Percentiles rank a stretch among this genome's conserved stretches.
Evolutionary conservation across 2,329 filamentous ascomycete genomes (phyloP).

Genomic region (Hypocreales sp.): DNA sequence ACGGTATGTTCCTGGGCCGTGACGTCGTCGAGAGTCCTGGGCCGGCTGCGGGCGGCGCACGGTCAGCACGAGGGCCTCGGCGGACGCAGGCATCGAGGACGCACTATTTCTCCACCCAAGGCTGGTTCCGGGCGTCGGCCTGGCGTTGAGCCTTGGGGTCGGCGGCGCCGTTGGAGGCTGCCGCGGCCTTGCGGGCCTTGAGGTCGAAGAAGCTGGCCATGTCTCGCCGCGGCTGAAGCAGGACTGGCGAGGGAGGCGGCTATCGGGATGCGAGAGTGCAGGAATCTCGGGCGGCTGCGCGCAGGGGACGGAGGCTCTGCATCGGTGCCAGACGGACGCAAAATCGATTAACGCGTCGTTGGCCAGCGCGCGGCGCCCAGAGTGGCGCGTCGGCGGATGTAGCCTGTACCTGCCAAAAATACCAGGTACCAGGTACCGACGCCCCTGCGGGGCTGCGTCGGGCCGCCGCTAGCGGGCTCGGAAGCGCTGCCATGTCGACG

Average conservation of each 20-base stretch:
- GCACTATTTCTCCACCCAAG: constrained; percentile 99
- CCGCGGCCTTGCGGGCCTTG: constrained; percentile 73
- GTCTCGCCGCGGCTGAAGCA: neutral
- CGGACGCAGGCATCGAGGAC: too few species aligned
- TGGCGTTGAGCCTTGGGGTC: constrained; percentile 50
- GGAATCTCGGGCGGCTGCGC: neutral
- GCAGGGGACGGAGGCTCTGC: neutral
- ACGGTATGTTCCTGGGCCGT: constrained; percentile 96
- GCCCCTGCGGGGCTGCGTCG: too few species aligned
- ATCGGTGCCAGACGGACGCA: too few species aligned
- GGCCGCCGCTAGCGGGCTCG: too few species aligned
- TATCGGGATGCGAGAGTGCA: neutral
- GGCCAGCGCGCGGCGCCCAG: too few species aligned
- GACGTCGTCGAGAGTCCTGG: constrained; percentile 86
- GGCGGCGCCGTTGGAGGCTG: constrained; percentile 43
- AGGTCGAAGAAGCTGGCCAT: constrained; percentile 95
- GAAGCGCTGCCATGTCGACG: too few species aligned
- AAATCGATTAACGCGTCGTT: constrained; percentile 17
- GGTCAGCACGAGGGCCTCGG: too few species aligned
- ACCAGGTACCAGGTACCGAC: too few species aligned
- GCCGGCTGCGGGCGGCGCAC: constrained; percentile 47
- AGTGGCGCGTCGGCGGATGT: too few species aligned
- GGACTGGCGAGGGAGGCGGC: neutral
- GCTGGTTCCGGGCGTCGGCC: constrained; percentile 52
- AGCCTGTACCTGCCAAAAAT: too few species aligned